phyloP scores from a whole-genome alignment of 169 alveolate genomes.

The Babesia ovata region DNA sequence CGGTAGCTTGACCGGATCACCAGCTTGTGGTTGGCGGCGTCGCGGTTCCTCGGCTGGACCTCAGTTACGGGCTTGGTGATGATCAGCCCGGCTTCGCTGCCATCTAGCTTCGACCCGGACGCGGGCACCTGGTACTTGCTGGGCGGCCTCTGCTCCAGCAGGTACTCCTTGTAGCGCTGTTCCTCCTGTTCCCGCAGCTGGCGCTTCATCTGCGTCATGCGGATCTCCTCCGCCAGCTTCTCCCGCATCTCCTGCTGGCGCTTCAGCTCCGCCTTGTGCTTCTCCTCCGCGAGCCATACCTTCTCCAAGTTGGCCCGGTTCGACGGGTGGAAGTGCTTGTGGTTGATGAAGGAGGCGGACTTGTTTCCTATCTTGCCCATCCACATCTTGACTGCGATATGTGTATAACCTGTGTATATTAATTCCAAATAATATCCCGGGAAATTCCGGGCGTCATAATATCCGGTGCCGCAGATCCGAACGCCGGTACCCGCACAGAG shows the following conservation, averaged over 20 bases:
- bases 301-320: constrained; percentile 89
- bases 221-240: constrained; percentile 93
- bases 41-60: constrained; percentile 2
- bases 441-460: not conserved
- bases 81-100: constrained; percentile 43
- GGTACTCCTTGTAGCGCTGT: constrained; percentile 64
- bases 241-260: constrained; percentile 89
- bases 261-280: constrained; percentile 87
- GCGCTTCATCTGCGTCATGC: constrained; percentile 88
- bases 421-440: too few species aligned
- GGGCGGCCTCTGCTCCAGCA: constrained; percentile 48
- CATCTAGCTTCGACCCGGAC: not conserved
- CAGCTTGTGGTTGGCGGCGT: constrained; percentile 47
- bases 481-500: not conserved
- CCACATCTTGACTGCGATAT: constrained; percentile 80
- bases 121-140: constrained; percentile 27
- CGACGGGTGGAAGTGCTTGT: constrained; percentile 94
- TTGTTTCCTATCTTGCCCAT: constrained; percentile 89
- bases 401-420: too few species aligned
- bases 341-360: constrained; percentile 89
- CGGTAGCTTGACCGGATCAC: constrained; percentile 72
- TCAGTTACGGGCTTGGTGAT: constrained; percentile 23
- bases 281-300: constrained; percentile 96
- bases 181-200: constrained; percentile 80
- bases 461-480: not conserved